Evolutionary conservation across 495 filamentous ascomycete species (phyloP).

Genomic region (Schizothecium vesticola): DNA sequence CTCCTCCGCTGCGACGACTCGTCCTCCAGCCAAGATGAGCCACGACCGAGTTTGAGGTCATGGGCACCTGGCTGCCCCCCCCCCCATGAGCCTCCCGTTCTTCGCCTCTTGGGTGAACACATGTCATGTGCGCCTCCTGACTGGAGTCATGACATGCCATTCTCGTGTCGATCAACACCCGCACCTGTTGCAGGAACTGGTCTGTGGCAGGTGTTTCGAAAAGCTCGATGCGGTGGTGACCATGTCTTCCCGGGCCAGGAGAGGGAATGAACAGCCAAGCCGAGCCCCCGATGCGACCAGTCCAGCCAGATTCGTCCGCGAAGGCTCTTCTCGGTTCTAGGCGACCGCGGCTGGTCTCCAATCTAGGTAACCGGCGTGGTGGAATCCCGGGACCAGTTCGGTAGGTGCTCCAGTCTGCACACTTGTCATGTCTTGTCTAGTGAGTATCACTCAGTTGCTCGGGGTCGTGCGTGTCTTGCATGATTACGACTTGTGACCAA

Average conservation of each 20-base stretch:
- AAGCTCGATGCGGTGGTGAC: background rate
- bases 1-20: background rate
- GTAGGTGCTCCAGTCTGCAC: background rate
- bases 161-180: background rate
- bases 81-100: background rate
- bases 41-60: slow-evolving; percentile 7
- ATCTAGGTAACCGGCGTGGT: background rate
- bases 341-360: background rate
- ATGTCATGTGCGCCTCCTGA: background rate
- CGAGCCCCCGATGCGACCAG: background rate
- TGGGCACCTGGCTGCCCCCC: background rate
- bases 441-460: background rate
- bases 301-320: background rate
- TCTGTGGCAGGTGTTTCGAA: background rate
- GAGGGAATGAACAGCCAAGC: background rate
- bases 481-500: slow-evolving; percentile 2
- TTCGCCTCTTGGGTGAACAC: background rate
- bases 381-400: background rate
- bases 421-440: background rate
- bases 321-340: background rate
- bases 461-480: background rate
- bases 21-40: slow-evolving; percentile 6
- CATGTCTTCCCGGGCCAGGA: background rate
- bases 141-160: background rate
- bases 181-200: background rate